Evolutionary conservation across 768 basidiomycete genomes (phyloP).

Genomic region (Nidularia pulvinata): DNA sequence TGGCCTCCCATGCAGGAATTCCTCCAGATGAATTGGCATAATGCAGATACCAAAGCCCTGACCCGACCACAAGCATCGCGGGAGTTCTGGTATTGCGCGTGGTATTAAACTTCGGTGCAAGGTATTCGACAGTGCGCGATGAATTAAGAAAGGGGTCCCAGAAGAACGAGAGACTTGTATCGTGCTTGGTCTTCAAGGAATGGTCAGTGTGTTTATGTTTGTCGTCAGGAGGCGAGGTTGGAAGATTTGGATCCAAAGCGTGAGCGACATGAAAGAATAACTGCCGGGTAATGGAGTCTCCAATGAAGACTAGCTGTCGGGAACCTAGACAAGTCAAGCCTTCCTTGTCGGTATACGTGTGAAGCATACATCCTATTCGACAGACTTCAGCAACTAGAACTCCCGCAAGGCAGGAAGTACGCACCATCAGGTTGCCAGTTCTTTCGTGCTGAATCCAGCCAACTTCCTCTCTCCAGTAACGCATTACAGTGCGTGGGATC

Average conservation of each 20-base stretch:
- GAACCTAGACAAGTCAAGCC: slow-evolving; percentile 53
- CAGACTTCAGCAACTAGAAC: not conserved
- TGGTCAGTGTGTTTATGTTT: slow-evolving; percentile 73
- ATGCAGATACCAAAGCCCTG: slow-evolving; percentile 89
- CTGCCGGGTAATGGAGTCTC: slow-evolving; percentile 82
- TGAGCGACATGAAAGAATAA: slow-evolving; percentile 78
- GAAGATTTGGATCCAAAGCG: slow-evolving; percentile 55
- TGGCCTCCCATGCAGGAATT: slow-evolving; percentile 75
- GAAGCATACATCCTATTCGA: slow-evolving; percentile 74
- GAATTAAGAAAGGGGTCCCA: slow-evolving; percentile 93
- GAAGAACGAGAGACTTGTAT: slow-evolving; percentile 54
- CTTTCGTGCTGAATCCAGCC: slow-evolving; percentile 65
- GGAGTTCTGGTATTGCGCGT: slow-evolving; percentile 23
- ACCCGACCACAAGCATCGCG: slow-evolving; percentile 78
- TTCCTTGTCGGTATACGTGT: slow-evolving; percentile 59
- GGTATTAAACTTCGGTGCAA: slow-evolving; percentile 16
- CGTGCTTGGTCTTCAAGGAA: slow-evolving; percentile 39
- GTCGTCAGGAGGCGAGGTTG: slow-evolving; percentile 48
- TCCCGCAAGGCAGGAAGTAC: slow-evolving; percentile 8
- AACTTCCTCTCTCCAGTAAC: slow-evolving; percentile 70
- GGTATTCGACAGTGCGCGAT: slow-evolving; percentile 46
- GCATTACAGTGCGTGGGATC: slow-evolving; percentile 78
- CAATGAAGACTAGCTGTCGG: slow-evolving; percentile 71
- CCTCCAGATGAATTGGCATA: slow-evolving; percentile 74
- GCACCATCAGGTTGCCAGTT: slow-evolving; percentile 92